Evolutionary conservation across 495 filamentous ascomycete species (phyloP), one percentile per base, ranked within the genome.

Genomic region (Podospora fimiseda): DNA sequence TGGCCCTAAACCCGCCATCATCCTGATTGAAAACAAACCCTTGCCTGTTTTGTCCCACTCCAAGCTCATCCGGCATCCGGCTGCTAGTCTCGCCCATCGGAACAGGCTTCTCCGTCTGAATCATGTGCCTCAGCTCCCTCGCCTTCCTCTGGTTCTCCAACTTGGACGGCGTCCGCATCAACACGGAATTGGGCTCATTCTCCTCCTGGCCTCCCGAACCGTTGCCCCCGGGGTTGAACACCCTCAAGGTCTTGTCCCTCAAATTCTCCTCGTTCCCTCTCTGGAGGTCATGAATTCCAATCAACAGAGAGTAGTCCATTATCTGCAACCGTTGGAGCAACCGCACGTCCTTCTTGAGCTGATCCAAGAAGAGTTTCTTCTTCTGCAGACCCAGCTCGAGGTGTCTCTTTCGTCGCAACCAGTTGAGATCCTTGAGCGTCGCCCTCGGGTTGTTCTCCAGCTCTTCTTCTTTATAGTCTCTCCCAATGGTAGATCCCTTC

Each of bases 241-340:
- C 90, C 58, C 91, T 85, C 24, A 99, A 74, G 0, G 90, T 96
- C 70, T 94, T 97, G 70, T 91, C 92, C 27, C 93, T 87, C 16
- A 99, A 76, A 27, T 95, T 94, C 60, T 97, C 93, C 62, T 95
- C 89, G 60, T 99, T 99, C 22, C 93, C 93, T 53, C 84, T 82
- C 27, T 80, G 79, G 9, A 91, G 65, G 67, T 97, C 93, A 62
- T 99, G 93, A 33, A 96, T 94, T 30, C 94, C 93, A 15, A 99
- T 82, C 38, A 99, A 71, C 48, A 99, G 81, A 14, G 91, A 96
- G 69, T 99, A 99, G 63, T 99, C 93, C 93, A 99, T 99, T 59
- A 99, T 96, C 60, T 93, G 87, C 30, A 97, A 74, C 59, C 74
- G 80, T 69, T 96, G 88, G 33, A 99, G 67, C 13, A 97, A 71